Conservation (phyloP, 352 stramenopile species). For the Pythium scleroteichum region DNA sequence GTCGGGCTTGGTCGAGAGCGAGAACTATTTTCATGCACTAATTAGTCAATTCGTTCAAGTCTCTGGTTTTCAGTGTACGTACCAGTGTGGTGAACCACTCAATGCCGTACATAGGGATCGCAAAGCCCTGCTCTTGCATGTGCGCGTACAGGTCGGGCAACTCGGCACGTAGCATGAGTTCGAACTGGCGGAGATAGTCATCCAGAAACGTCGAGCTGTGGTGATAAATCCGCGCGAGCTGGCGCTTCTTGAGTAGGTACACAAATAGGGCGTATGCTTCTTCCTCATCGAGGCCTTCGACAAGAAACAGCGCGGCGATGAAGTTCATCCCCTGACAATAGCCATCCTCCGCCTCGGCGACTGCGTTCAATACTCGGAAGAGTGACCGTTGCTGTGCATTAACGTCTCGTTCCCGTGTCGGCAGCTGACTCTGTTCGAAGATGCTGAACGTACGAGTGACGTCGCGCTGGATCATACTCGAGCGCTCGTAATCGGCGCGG, state of each 20-base stretch:
- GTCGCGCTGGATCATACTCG: slow-evolving; percentile 71
- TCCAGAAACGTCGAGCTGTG: slow-evolving; percentile 83
- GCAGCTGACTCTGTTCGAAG: slow-evolving; percentile 58
- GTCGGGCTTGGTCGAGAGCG: slow-evolving; percentile 78
- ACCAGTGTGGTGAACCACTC: slow-evolving; percentile 89
- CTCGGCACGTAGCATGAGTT: slow-evolving; percentile 64
- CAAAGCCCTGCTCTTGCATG: slow-evolving; percentile 65
- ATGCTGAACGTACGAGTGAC: slow-evolving; percentile 87
- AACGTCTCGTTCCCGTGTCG: slow-evolving; percentile 37
- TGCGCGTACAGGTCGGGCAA: slow-evolving; percentile 70
- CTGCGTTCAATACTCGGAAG: slow-evolving; percentile 80
- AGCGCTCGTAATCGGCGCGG: slow-evolving; percentile 65
- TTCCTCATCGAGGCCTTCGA: slow-evolving; percentile 76
- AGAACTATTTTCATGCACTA: slow-evolving; percentile 45
- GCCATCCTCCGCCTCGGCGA: slow-evolving; percentile 73
- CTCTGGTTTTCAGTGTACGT: neutral
- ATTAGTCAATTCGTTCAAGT: neutral
- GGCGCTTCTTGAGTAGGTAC: slow-evolving; percentile 80
- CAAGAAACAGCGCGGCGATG: slow-evolving; percentile 82
- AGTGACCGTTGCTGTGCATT: slow-evolving; percentile 58
- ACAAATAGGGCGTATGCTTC: slow-evolving; percentile 82
- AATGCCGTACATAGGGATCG: slow-evolving; percentile 82
- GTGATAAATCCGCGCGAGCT: slow-evolving; percentile 81
- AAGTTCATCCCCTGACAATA: slow-evolving; percentile 92
- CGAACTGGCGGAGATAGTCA: slow-evolving; percentile 83